Evolutionary conservation across 805 yeast species (phyloP).

Genomic region (Kurtzmaniella fragi): DNA sequence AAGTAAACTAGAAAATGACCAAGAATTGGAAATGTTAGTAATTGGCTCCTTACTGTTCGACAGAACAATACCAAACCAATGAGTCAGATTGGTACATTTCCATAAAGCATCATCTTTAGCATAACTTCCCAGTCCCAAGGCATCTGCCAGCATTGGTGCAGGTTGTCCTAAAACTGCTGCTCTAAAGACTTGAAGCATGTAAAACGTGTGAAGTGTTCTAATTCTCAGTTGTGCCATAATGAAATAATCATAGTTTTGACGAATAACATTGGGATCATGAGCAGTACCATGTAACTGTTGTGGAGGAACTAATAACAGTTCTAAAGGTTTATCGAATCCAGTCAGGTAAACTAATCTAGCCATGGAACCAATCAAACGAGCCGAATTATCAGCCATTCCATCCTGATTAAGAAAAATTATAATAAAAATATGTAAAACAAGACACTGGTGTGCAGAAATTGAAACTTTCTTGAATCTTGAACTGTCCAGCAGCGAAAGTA

Average conservation of each 20-base stretch:
- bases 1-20: constrained; percentile 17
- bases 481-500: constrained; percentile 31
- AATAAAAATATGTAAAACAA: constrained; percentile 50
- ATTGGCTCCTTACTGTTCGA: constrained; percentile 5
- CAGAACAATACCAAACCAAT: constrained; percentile 41
- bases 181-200: constrained; percentile 45
- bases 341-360: constrained; percentile 52
- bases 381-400: constrained; percentile 44
- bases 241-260: constrained; percentile 39
- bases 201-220: constrained; percentile 48
- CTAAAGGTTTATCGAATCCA: constrained; percentile 47
- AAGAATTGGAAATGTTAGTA: background rate
- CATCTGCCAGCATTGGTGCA: constrained; percentile 34
- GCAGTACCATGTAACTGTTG: constrained; percentile 17
- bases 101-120: constrained; percentile 58
- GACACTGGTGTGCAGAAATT: constrained; percentile 51
- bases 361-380: constrained; percentile 50
- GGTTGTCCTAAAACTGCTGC: constrained; percentile 40
- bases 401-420: constrained; percentile 53
- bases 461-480: constrained; percentile 50
- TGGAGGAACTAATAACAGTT: constrained; percentile 41
- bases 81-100: constrained; percentile 43
- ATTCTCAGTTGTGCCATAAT: constrained; percentile 52
- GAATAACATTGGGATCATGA: constrained; percentile 18
- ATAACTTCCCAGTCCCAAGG: constrained; percentile 60